Evolutionary conservation across 371 early-diverging fungal species (phyloP), one percentile per base, ranked within the genome.

Genomic region (Conidiobolus coronatus): DNA sequence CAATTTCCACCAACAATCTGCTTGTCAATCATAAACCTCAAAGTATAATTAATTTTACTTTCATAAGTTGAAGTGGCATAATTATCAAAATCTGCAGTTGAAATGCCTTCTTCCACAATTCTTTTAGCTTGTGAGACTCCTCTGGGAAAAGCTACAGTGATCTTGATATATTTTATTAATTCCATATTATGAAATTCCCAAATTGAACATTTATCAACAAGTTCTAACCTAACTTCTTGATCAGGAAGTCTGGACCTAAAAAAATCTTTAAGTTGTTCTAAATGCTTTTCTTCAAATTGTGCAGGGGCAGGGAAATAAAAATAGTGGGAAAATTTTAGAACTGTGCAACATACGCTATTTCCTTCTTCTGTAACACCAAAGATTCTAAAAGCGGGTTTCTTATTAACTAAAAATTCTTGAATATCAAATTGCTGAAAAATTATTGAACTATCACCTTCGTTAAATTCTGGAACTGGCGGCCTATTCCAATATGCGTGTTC

Each of bases 21-120:
- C 39, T 71, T 65, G 55, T 99, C 99, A 56, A 96, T 90, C 99
- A 99, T 98, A 63, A 97, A 99, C 22, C 98, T 72, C 18, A 97
- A 56, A 0, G 85, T 64, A 62, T 77, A 96, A 9, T 79, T 75
- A 36, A 99, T 55, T 55, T 93, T 97, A 60, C 84, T 82, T 55
- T 99, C 99, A 60, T 72, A 98, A 0, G 78, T 75, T 72, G 65
- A 59, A 54, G 65, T 61, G 1, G 76, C 56, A 38, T 65, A 60
- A 33, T 52, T 54, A 1, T 44, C 15, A 47, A 53, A 62, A 35
- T 49, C 52, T 35, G 51, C 49, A 39, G 50, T 55, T 11, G 56
- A 65, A 40, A 77, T 50, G 5, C 71, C 88, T 36, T 53, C 49
- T 40, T 78, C 79, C 0, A 63, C 33, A 14, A 44, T 18, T 38